phyloP scores from a whole-genome alignment of 805 yeast species.

The Clavispora santaluciae region DNA sequence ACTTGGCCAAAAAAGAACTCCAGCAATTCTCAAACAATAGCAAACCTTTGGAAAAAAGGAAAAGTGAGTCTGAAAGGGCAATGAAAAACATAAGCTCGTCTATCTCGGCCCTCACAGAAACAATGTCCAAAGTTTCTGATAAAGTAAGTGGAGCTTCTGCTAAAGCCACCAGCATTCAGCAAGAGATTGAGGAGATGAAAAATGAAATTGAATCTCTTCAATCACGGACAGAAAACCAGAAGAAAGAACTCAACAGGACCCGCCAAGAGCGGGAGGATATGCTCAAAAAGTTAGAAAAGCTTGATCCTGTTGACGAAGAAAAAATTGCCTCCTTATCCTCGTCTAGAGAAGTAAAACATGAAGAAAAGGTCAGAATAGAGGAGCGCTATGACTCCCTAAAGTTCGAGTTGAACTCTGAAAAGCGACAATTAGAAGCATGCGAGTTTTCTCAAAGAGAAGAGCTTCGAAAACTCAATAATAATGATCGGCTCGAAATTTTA shows the following conservation, averaged over 20 bases:
- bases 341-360: constrained; percentile 10
- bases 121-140: not conserved
- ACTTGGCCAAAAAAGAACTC: constrained; percentile 30
- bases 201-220: constrained; percentile 11
- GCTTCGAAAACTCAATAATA: constrained; percentile 15
- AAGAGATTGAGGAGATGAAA: constrained; percentile 2
- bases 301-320: constrained; percentile 8
- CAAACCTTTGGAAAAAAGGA: constrained; percentile 19
- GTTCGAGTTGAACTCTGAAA: constrained; percentile 4
- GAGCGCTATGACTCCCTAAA: constrained; percentile 11
- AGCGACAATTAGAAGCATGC: constrained; percentile 6
- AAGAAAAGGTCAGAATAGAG: constrained; percentile 26
- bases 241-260: constrained; percentile 9
- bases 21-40: constrained; percentile 19
- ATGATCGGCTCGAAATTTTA: constrained; percentile 49
- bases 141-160: not conserved
- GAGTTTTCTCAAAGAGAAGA: constrained; percentile 11
- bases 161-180: constrained; percentile 3
- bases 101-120: not conserved
- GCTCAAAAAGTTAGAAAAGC: constrained; percentile 2
- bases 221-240: constrained; percentile 10
- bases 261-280: constrained; percentile 9
- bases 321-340: constrained; percentile 3
- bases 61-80: not conserved
- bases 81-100: not conserved